Percentiles rank a stretch among this genome's conserved stretches.
phyloP scores from a whole-genome alignment of 179 eudicot genomes.

The Amaranthus tricolor region DNA sequence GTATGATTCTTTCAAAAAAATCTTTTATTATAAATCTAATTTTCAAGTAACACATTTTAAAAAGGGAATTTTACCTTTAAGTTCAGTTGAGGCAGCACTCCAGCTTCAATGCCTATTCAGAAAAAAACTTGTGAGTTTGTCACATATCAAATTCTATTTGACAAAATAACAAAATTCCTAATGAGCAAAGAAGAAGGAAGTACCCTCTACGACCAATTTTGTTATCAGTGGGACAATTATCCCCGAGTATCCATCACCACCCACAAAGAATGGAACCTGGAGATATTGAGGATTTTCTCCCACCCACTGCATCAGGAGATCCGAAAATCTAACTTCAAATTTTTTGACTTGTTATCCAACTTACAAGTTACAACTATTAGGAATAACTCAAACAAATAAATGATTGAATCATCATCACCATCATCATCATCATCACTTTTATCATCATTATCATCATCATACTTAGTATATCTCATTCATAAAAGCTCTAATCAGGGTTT shows the following conservation, averaged over 20 bases:
- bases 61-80: constrained; percentile 22
- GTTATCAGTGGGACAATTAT: constrained; percentile 42
- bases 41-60: neutral
- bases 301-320: constrained; percentile 37
- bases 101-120: constrained; percentile 34
- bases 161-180: neutral
- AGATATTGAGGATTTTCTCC: constrained; percentile 41
- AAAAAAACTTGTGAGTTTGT: neutral
- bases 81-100: constrained; percentile 21
- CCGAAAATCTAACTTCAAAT: neutral
- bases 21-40: neutral
- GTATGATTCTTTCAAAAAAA: neutral
- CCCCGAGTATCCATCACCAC: constrained; percentile 51
- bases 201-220: constrained; percentile 39
- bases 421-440: too few species aligned
- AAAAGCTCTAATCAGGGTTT: too few species aligned
- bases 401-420: too few species aligned
- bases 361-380: neutral
- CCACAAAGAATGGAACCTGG: constrained; percentile 39
- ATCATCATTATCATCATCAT: too few species aligned
- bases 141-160: neutral
- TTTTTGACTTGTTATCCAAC: neutral
- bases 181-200: neutral
- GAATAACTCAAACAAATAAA: neutral
- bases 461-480: too few species aligned